Percentiles rank a stretch among this genome's conserved stretches.
Conservation (phyloP, 495 filamentous ascomycete genomes). For the Penicillium paradoxum region DNA sequence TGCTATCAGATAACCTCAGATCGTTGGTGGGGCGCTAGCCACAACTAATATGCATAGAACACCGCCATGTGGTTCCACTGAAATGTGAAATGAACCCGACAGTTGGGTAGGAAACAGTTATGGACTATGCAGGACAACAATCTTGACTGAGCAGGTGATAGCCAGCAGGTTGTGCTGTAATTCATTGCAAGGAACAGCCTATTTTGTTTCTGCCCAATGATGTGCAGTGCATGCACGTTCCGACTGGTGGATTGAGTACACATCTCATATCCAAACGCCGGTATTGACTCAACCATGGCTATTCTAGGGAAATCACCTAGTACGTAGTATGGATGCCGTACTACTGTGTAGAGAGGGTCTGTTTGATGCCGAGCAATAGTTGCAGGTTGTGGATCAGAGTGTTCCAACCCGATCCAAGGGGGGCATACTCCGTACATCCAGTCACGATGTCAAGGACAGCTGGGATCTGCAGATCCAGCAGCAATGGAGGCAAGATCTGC, state of each 20-base stretch:
- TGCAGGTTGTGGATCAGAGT: constrained; percentile 77
- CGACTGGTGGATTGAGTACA: constrained; percentile 54
- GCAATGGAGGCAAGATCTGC: constrained; percentile 67
- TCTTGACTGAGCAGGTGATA: constrained; percentile 57
- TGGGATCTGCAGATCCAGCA: constrained; percentile 66
- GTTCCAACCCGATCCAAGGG: constrained; percentile 57
- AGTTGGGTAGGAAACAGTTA: constrained; percentile 3
- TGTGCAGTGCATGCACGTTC: constrained; percentile 61
- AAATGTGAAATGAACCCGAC: constrained; percentile 52
- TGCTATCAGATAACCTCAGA: not conserved
- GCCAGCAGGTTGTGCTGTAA: constrained; percentile 76
- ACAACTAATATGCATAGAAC: constrained; percentile 68
- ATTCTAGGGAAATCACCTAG: constrained; percentile 58
- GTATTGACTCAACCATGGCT: constrained; percentile 23
- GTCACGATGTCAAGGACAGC: constrained; percentile 84
- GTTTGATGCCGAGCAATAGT: constrained; percentile 56
- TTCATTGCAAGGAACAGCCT: constrained; percentile 58
- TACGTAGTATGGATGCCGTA: constrained; percentile 73
- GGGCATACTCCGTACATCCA: constrained; percentile 76
- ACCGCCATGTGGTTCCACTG: constrained; percentile 81
- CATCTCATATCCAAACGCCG: constrained; percentile 49
- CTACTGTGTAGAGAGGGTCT: constrained; percentile 82
- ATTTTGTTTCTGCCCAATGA: constrained; percentile 76
- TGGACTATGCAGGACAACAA: not conserved
- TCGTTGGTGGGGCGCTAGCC: constrained; percentile 33